Conservation (phyloP, 129 eudicot species). For the Pseudognaphalium luteoalbum region DNA sequence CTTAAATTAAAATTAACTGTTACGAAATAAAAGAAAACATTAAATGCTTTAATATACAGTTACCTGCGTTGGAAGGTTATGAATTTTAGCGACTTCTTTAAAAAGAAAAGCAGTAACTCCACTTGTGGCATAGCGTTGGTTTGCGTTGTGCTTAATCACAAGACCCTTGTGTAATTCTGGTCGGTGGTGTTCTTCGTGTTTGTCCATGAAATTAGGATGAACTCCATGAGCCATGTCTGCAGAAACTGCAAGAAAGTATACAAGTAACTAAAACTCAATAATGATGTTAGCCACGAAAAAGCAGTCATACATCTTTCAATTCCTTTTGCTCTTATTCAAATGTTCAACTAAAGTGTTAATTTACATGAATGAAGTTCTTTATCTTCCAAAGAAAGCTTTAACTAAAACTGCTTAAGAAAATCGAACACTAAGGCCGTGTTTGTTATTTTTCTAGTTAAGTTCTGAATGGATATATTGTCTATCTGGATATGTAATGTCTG, state of each 20-base stretch:
- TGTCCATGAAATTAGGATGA: slow-evolving; percentile 88
- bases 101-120: slow-evolving; percentile 90
- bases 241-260: slow-evolving; percentile 55
- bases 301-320: neutral
- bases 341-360: neutral
- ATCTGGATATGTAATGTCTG: too few relatives aligned
- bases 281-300: neutral
- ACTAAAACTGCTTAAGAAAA: neutral
- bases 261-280: neutral
- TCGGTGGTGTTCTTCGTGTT: slow-evolving; percentile 90
- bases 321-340: neutral
- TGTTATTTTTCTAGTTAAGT: too few relatives aligned
- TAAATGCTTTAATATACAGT: slow-evolving; percentile 5
- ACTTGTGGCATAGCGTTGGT: slow-evolving; percentile 97
- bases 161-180: slow-evolving; percentile 86
- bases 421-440: neutral
- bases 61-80: slow-evolving; percentile 90
- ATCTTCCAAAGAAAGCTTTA: neutral
- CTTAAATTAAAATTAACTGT: neutral
- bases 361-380: neutral
- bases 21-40: neutral
- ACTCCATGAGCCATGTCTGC: slow-evolving; percentile 99
- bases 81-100: slow-evolving; percentile 79
- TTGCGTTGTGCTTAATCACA: slow-evolving; percentile 95
- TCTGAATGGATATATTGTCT: too few relatives aligned